These are phyloP conservation scores for Coprinopsis sp. DNA, from an alignment of 768 basidiomycete species.

Conservation along the genomic window DNA sequence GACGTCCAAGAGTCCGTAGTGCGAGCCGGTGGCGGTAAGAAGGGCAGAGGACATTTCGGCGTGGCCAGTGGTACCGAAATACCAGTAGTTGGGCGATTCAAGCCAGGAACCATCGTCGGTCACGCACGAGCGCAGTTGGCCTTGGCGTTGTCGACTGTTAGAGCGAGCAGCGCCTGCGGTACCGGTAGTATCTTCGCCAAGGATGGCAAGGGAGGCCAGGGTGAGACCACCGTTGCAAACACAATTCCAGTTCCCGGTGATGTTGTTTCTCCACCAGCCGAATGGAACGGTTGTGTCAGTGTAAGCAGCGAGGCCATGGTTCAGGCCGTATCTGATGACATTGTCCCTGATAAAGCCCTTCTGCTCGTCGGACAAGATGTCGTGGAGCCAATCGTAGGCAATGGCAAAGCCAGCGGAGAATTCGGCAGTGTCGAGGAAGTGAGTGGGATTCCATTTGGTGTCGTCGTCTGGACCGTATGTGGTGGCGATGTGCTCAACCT, in stretches of 20 bases:
- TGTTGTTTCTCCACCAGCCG: conserved; percentile 77
- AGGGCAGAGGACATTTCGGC: conserved; percentile 87
- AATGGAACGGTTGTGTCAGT: conserved; percentile 32
- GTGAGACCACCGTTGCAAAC: conserved; percentile 91
- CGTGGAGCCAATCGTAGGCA: conserved; percentile 96
- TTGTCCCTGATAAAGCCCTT: conserved; percentile 61
- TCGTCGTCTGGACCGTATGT: conserved; percentile 63
- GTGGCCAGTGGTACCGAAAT: conserved; percentile 87
- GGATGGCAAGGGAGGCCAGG: conserved; percentile 84
- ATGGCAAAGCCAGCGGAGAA: conserved; percentile 84
- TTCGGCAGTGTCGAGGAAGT: conserved; percentile 95
- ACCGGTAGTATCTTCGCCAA: conserved; percentile 77
- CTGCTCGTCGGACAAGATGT: conserved; percentile 73
- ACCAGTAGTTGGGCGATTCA: conserved; percentile 95
- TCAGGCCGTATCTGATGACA: conserved; percentile 76
- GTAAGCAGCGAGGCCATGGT: conserved; percentile 55
- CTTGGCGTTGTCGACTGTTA: conserved; percentile 71
- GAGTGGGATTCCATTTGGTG: conserved; percentile 74
- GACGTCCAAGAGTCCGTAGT: conserved; percentile 62
- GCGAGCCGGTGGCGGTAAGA: conserved; percentile 78
- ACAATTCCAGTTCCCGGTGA: conserved; percentile 97
- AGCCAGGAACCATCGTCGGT: conserved; percentile 83
- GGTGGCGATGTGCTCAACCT: conserved; percentile 72
- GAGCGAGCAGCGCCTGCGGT: conserved; percentile 62
- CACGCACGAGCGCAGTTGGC: conserved; percentile 66